Evolutionary conservation across 2,329 filamentous ascomycete genomes (phyloP), one percentile per base, ranked within the genome.

Genomic region (Fusarium poae): DNA sequence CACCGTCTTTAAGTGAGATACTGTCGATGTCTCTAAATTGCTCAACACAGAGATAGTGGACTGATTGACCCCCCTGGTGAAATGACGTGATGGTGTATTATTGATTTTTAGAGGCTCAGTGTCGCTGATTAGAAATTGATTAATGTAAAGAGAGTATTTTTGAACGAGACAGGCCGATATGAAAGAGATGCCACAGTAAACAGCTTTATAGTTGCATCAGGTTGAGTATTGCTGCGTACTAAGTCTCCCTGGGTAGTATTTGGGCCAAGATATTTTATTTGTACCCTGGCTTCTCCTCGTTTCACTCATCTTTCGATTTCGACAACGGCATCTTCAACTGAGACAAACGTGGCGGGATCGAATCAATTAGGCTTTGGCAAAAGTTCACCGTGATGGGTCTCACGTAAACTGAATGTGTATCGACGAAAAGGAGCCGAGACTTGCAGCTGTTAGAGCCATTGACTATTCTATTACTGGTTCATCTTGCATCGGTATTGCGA

Each of bases 231-330:
- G 34, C 10, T 54, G 34, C 16, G 16, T 18, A 25, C 48, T 56
- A 62, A 27, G 27, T 27, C 27, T 8, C 62, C 35, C 35, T 20
- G n/a, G n/a, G n/a, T 15, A 15, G 61, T 46, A 20, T 23, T 18
- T 13, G 8, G 12, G 46, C 46, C 46, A 50, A 50, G 46, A 25
- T 37, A 50, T 50, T 39, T 50, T 39, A 50, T 34, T 39, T 50
- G 44, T 46, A 62, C 67, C 67, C 67, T 67, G 46, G 61, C 50
- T 25, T 53, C 35, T 43, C 60, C 53, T 40, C 56, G 61, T 54
- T 42, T 43, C 34, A 27, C 40, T 37, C 34, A 54, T 62, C 39
- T 55, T 61, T 65, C 32, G 50, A 63, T 63, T 63, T n/a, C 34
- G 49, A 63, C 23, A 34, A 45, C 50, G 37, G 60, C 58, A 63